phyloP scores from a whole-genome alignment of 441 rosid genomes.

The Corymbia calophylla region DNA sequence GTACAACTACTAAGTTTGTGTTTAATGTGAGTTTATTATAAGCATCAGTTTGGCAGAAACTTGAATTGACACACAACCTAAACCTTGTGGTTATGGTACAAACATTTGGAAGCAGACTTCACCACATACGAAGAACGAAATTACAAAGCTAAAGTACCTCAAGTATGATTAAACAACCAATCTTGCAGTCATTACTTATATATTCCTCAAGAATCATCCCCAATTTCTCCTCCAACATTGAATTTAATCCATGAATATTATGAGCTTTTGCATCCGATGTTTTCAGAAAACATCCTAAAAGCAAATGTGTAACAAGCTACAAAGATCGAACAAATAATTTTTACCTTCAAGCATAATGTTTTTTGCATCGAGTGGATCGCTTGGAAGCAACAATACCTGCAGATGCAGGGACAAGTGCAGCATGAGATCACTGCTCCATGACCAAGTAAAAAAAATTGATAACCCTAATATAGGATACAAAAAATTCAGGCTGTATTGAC shows the following conservation, averaged over 20 bases:
- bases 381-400: slow-evolving; percentile 79
- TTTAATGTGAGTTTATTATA: neutral
- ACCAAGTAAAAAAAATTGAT: neutral
- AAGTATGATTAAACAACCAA: neutral
- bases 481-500: slow-evolving; percentile 22
- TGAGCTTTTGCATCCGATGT: neutral
- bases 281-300: neutral
- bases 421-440: neutral
- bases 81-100: neutral
- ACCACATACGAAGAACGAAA: neutral
- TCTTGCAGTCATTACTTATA: neutral
- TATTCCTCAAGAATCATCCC: neutral
- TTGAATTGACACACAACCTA: neutral
- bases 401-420: neutral
- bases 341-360: slow-evolving; percentile 97
- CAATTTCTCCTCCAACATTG: neutral
- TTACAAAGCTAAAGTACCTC: neutral
- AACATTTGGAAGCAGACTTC: neutral
- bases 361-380: slow-evolving; percentile 89
- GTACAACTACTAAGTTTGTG: neutral
- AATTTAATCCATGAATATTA: neutral
- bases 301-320: neutral
- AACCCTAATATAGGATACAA: neutral
- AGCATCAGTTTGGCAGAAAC: neutral
- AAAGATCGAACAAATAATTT: neutral